Evolutionary conservation across 768 basidiomycete species (phyloP), one percentile per base, ranked within the genome.

Genomic region (Auriscalpium microsporum): DNA sequence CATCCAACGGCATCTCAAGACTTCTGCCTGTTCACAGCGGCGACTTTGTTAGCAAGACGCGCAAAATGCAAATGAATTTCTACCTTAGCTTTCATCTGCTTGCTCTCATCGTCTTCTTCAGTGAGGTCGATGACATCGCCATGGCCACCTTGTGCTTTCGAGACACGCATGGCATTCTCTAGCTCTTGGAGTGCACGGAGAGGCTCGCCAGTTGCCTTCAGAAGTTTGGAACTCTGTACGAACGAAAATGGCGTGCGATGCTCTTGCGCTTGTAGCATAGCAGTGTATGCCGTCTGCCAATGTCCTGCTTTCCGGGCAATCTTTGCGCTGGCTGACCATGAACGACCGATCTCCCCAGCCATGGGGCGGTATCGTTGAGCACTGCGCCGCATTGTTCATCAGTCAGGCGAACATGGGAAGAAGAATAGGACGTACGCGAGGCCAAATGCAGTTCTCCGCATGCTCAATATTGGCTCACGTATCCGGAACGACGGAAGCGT

Each of bases 271-370:
- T 99, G 96, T 0, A 99, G 77, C 59, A 89, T 82, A 7, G 96
- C 94, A 64, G 90, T 96, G 67, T 98, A 99, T 2, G 96, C 93
- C 0, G 95, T 97, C 72, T 97, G 95, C 76, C 83, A 86, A 67
- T 98, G 94, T 0, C 91, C 88, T 3, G 94, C 90, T 67, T 97
- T 99, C 36, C 96, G 77, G 36, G 96, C 96, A 54, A 94, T 93
- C 67, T 94, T 97, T n/a, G 94, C 87, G 57, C 87, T 97, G 28
- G 81, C 76, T 11, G 98, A 78, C 96, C 96, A 99, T 1, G 91
- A 84, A 48, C 79, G 78, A 3, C 92, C 87, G 38, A 94, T 84
- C 56, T 62, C 61, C 10, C 53, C 58, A 11, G 42, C 35, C 51
- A 61, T 55, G 10, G 36, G 52, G 38, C 19, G 42, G 40, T 37